Evolutionary conservation across 164 flowering plant genomes (phyloP), one percentile per base, ranked within the genome.

Genomic region (Chimonanthus salicifolius): DNA sequence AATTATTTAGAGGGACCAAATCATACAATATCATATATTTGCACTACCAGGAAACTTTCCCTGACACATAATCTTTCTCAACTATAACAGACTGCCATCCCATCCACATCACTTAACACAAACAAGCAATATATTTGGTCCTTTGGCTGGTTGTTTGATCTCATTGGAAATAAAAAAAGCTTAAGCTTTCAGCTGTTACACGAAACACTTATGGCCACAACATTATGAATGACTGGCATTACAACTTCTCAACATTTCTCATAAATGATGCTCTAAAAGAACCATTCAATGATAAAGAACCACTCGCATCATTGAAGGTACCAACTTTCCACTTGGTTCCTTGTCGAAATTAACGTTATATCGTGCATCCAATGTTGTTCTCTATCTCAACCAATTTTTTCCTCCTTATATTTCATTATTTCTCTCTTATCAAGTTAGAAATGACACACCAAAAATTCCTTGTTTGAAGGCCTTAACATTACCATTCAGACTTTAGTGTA

Each of bases 131-230:
- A 51, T 51, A 51, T 51, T 51, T 10, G 13, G 13, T 15, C 58
- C 13, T 15, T 51, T 51, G 58, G 58, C 58, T 51, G 11, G 13
- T 9, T 51, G 58, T 51, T 15, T 3, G 4, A 51, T 16, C 58
- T 33, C 58, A 51, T 51, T 15, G 13, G 9, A 51, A 51, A 51
- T 51, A 10, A 9, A 51, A 51, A 9, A 51, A 9, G 13, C 13
- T 67, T 65, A 64, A 60, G 18, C 21, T 71, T 69, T 46, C 48
- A 69, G 47, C 18, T 18, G 47, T 69, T 54, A 75, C 21, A 4
- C 7, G 33, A 62, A 62, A 13, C 33, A 16, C 8, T 7, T 62
- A 6, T 13, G 20, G 8, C 3, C 33, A 16, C 65, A 62, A 0
- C n/a, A 62, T n/a, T 62, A 7, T 7, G 13, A 3, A 0, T 20